Conservation (phyloP, 352 stramenopile genomes). For the Phytophthora multivora region DNA sequence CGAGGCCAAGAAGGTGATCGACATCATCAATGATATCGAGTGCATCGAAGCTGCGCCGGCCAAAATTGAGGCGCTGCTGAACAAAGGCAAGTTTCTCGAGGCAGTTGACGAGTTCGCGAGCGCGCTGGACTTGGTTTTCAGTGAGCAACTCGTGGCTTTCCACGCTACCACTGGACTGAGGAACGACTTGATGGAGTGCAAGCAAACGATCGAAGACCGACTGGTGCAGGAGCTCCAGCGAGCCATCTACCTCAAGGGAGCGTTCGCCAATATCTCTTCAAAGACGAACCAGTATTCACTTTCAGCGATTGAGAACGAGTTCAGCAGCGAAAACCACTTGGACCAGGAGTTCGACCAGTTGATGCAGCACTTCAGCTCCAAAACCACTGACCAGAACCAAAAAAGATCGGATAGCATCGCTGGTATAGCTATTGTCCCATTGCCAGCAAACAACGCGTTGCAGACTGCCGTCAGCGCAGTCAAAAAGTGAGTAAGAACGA, state of each 20-base stretch:
- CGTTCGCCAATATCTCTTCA: conserved; percentile 64
- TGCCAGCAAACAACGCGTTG: conserved; percentile 44
- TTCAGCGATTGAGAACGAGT: conserved; percentile 68
- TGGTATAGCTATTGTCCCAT: conserved; percentile 1
- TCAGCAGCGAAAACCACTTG: conserved; percentile 61
- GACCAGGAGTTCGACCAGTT: conserved; percentile 71
- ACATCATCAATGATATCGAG: conserved; percentile 87
- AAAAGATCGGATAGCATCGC: not conserved
- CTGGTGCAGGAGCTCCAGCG: conserved; percentile 74
- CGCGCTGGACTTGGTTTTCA: conserved; percentile 83
- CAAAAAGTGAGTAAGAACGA: conserved; percentile 56
- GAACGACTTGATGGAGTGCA: conserved; percentile 86
- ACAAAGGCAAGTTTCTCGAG: conserved; percentile 56
- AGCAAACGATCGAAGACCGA: conserved; percentile 81
- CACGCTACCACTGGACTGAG: conserved; percentile 75
- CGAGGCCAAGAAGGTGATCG: conserved; percentile 83
- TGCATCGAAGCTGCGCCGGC: conserved; percentile 72
- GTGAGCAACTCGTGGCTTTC: conserved; percentile 78
- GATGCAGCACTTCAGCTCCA: conserved; percentile 37
- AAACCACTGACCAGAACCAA: not conserved
- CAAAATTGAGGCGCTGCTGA: conserved; percentile 68
- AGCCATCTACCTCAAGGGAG: conserved; percentile 74
- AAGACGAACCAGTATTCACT: conserved; percentile 73
- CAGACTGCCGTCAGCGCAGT: conserved; percentile 61
- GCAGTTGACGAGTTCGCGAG: conserved; percentile 76